These are phyloP conservation scores for Ustilaginoidea virens DNA, from an alignment of 2,329 filamentous ascomycete genomes.

Conservation along the genomic window DNA sequence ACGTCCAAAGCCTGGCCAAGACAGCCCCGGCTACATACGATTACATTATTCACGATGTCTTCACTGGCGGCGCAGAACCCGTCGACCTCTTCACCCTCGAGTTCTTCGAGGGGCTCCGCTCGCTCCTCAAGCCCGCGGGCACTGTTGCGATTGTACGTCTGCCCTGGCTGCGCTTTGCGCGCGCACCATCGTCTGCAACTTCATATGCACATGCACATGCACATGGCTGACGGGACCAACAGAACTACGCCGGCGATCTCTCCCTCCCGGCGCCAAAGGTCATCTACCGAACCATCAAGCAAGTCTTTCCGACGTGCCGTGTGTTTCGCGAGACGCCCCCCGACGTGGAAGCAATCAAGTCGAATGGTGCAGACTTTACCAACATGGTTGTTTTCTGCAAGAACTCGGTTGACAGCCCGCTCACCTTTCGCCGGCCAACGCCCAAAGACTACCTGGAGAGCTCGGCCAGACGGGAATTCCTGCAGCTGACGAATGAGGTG, in stretches of 20 bases:
- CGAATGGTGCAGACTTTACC: slow-evolving; percentile 55
- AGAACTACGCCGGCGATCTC: slow-evolving; percentile 94
- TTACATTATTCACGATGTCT: slow-evolving; percentile 95
- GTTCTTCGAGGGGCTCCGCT: slow-evolving; percentile 57
- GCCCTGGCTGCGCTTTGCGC: not conserved
- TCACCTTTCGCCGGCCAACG: slow-evolving; percentile 52
- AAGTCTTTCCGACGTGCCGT: slow-evolving; percentile 78
- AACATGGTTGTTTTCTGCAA: slow-evolving; percentile 96
- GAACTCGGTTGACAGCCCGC: slow-evolving; percentile 31
- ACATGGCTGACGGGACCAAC: slow-evolving; percentile 7
- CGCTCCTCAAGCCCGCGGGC: slow-evolving; percentile 61
- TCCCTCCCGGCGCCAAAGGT: slow-evolving; percentile 59
- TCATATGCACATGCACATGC: too few species aligned
- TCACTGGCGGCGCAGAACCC: slow-evolving; percentile 90
- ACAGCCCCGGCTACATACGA: slow-evolving; percentile 45
- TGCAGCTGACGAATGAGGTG: slow-evolving; percentile 61
- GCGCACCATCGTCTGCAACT: not conserved
- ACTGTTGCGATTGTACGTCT: slow-evolving; percentile 69
- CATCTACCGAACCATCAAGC: slow-evolving; percentile 66
- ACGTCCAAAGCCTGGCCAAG: slow-evolving; percentile 32
- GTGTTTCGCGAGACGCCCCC: slow-evolving; percentile 68
- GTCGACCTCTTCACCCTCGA: slow-evolving; percentile 74
- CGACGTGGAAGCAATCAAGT: slow-evolving; percentile 29
- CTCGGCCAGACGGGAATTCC: slow-evolving; percentile 49
- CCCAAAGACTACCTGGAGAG: slow-evolving; percentile 58